Percentiles rank a stretch among this genome's conserved stretches.
Conservation (phyloP, 768 basidiomycete genomes). For the Pleurotus djamor region DNA sequence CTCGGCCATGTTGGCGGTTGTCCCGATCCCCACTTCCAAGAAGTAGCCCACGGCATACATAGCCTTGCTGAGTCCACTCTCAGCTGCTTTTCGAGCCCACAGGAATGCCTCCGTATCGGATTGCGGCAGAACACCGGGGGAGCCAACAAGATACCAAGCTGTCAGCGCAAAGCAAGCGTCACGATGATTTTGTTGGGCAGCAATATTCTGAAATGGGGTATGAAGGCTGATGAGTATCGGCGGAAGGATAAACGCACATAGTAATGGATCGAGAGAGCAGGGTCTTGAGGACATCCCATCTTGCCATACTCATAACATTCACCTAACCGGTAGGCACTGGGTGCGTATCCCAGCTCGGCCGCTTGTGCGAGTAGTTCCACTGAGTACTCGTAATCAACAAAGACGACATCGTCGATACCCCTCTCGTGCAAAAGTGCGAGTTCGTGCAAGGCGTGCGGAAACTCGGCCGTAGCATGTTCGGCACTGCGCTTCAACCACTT, state of each 20-base stretch:
- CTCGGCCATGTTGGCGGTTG: conserved; percentile 62
- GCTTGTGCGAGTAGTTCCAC: conserved; percentile 94
- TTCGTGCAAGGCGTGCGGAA: conserved; percentile 95
- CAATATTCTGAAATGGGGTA: conserved; percentile 74
- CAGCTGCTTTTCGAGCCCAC: conserved; percentile 96
- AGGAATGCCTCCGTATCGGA: conserved; percentile 98
- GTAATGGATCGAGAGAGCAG: conserved; percentile 97
- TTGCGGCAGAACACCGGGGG: conserved; percentile 95
- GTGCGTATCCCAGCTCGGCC: conserved; percentile 93
- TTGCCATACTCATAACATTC: conserved; percentile 99
- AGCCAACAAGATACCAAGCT: conserved; percentile 99
- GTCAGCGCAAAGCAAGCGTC: conserved; percentile 98
- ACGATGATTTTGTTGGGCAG: conserved; percentile 94
- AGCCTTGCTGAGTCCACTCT: conserved; percentile 88
- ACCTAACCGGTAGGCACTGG: conserved; percentile 92
- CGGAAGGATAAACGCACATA: conserved; percentile 62
- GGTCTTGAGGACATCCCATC: conserved; percentile 97
- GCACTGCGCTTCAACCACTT: conserved; percentile 99
- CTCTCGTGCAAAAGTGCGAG: conserved; percentile 90
- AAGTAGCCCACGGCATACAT: conserved; percentile 99
- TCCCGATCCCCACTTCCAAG: conserved; percentile 91
- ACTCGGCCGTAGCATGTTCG: conserved; percentile 91
- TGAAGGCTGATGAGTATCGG: conserved; percentile 5
- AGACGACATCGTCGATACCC: conserved; percentile 98
- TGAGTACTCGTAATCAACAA: conserved; percentile 95